Evolutionary conservation across 139 green algal genomes (phyloP).

Genomic region (Prasinococcaceae sp.): DNA sequence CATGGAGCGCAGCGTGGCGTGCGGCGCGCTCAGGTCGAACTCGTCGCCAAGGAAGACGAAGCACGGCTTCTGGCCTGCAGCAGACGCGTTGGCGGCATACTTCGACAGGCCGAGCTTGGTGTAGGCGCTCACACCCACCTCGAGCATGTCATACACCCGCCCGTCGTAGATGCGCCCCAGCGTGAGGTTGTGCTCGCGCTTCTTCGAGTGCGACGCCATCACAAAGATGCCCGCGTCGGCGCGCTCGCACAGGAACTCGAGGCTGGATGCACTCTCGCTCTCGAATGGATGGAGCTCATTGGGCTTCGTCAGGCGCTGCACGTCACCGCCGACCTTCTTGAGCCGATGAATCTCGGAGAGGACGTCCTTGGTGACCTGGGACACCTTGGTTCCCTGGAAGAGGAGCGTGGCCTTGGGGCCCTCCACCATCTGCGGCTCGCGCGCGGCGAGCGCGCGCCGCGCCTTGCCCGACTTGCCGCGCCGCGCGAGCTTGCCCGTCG

Average conservation of each 20-base stretch:
- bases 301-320: conserved; percentile 4
- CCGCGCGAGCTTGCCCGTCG: too few species aligned
- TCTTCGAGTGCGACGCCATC: conserved; percentile 80
- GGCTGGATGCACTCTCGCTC: conserved; percentile 5
- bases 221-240: conserved; percentile 46
- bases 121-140: conserved; percentile 20
- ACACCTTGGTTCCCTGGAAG: conserved; percentile 10
- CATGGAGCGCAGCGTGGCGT: conserved; percentile 9
- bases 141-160: conserved; percentile 64
- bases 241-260: conserved; percentile 14
- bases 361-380: conserved; percentile 12
- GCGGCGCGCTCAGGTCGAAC: conserved; percentile 15
- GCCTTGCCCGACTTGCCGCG: too few species aligned
- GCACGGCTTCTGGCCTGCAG: conserved; percentile 13
- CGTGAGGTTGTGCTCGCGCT: conserved; percentile 86
- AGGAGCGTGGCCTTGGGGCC: conserved; percentile 12
- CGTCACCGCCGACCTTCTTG: conserved; percentile 12
- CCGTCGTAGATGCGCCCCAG: conserved; percentile 81
- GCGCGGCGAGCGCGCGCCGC: too few species aligned
- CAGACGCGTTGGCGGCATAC: conserved; percentile 2
- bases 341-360: conserved; percentile 14
- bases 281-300: conserved; percentile 20
- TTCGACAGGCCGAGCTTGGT: conserved; percentile 7
- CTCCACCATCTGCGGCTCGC: too few species aligned
- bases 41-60: conserved; percentile 18